A percentile compares a stretch with the other conserved stretches of the same genome.
These are phyloP conservation scores for Bonnemaisonia californica DNA, from an alignment of 31 red algal genomes.

Conservation along the genomic window DNA sequence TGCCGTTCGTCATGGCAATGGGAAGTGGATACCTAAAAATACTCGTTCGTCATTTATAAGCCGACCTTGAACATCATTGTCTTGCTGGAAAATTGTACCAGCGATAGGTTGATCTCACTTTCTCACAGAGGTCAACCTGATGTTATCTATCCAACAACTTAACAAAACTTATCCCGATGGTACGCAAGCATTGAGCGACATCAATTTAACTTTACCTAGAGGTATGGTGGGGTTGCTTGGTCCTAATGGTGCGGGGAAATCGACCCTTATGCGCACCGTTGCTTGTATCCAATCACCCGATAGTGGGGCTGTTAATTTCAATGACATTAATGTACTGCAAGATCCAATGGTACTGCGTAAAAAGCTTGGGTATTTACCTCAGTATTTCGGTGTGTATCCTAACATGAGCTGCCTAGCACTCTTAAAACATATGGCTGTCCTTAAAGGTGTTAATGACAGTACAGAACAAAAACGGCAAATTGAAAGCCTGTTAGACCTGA, in stretches of 20 bases:
- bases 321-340: background rate
- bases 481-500: background rate
- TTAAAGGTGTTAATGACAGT: background rate
- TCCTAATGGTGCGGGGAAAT: slow-evolving; percentile 16
- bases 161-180: no score
- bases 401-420: background rate
- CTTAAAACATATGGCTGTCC: background rate
- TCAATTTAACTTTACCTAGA: no score
- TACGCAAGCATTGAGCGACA: no score
- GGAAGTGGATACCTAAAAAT: no score
- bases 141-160: no score
- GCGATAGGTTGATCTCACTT: no score
- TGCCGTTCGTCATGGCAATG: no score
- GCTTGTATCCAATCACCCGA: background rate
- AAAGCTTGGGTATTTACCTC: slow-evolving; percentile 1
- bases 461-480: background rate
- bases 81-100: no score
- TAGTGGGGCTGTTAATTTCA: background rate
- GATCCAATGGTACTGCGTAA: background rate
- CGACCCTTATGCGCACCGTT: slow-evolving; percentile 6
- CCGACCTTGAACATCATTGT: no score
- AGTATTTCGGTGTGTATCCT: slow-evolving; percentile 14
- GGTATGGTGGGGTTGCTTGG: background rate
- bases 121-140: no score
- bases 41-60: no score